Evolutionary conservation across 192 early-diverging fungal genomes (phyloP).

Genomic region (Phlyctochytrium bullatum): DNA sequence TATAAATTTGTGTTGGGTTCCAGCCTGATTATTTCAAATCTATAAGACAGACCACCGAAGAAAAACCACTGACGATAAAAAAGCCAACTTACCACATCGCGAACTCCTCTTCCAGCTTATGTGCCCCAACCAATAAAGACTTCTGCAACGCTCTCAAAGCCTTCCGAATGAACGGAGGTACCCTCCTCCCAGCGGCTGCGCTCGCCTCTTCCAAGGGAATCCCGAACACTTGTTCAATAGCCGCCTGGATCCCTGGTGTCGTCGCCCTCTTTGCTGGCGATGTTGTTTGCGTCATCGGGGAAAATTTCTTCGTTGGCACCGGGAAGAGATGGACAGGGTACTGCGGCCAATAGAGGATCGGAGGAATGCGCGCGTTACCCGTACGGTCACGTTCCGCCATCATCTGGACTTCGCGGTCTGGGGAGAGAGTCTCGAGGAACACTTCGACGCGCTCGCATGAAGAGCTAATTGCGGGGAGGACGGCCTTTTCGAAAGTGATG

Average conservation of each 20-base stretch:
- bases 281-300: not conserved
- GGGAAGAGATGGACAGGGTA: not conserved
- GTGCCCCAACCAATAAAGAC: slow-evolving; percentile 6
- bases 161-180: slow-evolving; percentile 35
- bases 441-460: slow-evolving; percentile 23
- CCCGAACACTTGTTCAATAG: slow-evolving; percentile 28
- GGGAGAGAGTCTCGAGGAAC: slow-evolving; percentile 40
- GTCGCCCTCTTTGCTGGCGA: not conserved
- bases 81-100: slow-evolving; percentile 27
- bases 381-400: slow-evolving; percentile 38
- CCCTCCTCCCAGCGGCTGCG: slow-evolving; percentile 1
- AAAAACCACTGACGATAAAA: not conserved
- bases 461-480: slow-evolving; percentile 5
- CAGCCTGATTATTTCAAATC: slow-evolving; percentile 18
- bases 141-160: slow-evolving; percentile 23
- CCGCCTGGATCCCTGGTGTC: not conserved
- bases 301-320: not conserved
- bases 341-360: slow-evolving; percentile 23
- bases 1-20: slow-evolving; percentile 23
- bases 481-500: slow-evolving; percentile 33
- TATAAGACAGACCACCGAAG: not conserved
- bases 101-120: slow-evolving; percentile 19
- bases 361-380: slow-evolving; percentile 32
- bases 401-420: slow-evolving; percentile 38
- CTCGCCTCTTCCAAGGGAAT: slow-evolving; percentile 33